Evolutionary conservation across 352 stramenopile genomes (phyloP).

Genomic region (Peronosclerospora sorghi): DNA sequence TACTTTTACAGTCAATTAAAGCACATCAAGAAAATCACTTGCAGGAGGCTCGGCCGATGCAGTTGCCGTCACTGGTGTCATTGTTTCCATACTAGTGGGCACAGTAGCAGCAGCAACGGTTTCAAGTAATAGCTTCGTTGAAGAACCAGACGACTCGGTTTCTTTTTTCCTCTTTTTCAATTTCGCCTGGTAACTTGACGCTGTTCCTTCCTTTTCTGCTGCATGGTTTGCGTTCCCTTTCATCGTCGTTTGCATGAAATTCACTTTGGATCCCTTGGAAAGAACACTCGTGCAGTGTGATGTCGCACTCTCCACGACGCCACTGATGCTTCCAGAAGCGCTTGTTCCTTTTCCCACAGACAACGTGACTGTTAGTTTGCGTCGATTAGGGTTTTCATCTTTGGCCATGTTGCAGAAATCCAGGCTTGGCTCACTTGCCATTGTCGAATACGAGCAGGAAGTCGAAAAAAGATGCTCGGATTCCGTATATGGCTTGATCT

Average conservation of each 20-base stretch:
- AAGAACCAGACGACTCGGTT: not conserved
- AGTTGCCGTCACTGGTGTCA: not conserved
- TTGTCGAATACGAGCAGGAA: slow-evolving; percentile 52
- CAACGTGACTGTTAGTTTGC: slow-evolving; percentile 37
- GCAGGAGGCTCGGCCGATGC: slow-evolving; percentile 4
- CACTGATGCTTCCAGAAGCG: not conserved
- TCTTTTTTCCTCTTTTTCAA: slow-evolving; percentile 51
- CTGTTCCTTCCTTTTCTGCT: slow-evolving; percentile 14
- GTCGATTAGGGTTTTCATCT: slow-evolving; percentile 21
- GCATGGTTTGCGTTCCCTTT: slow-evolving; percentile 6
- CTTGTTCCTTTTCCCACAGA: slow-evolving; percentile 21
- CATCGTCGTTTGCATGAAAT: slow-evolving; percentile 12
- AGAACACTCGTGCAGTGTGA: slow-evolving; percentile 1
- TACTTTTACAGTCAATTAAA: slow-evolving; percentile 18
- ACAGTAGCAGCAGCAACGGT: slow-evolving; percentile 4
- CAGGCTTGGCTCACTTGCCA: slow-evolving; percentile 39
- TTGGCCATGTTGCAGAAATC: slow-evolving; percentile 30
- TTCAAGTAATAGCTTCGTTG: slow-evolving; percentile 9
- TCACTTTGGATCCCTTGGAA: slow-evolving; percentile 22
- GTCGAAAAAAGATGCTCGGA: slow-evolving; percentile 70
- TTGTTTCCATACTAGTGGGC: not conserved
- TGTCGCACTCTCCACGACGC: slow-evolving; percentile 6
- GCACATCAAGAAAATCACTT: slow-evolving; percentile 50
- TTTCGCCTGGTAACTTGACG: slow-evolving; percentile 22
- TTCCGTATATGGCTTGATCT: slow-evolving; percentile 68